Base-by-base conservation (phyloP, 345 rosid genomes). In the Alliaria petiolata region DNA sequence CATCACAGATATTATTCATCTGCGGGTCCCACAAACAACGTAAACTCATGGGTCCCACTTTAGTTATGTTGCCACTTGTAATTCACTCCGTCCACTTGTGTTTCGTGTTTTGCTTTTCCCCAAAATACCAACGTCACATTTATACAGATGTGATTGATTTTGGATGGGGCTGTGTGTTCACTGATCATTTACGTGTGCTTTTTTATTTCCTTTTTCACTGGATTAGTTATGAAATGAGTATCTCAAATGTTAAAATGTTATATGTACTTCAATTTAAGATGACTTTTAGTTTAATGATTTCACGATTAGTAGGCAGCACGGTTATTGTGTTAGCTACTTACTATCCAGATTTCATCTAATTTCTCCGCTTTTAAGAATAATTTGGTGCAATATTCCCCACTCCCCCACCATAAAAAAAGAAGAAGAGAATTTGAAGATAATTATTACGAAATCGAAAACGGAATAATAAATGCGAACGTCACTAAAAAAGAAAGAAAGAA, bases 41-140 rank as follows among this genome's bases (percentile, higher is more conserved):
- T 60, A 67, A 67, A 63, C 35, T 13, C 5, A 22, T 36, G 36
- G 75, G 75, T 38, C 60, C 75, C 75, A 46, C 25, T 13, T 49
- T 38, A 1, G 46, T 1, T 53, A 33, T 76, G 35, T 38, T 69
- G 71, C 61, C 79, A 76, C 65, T 11, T 76, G 75, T 76, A 36
- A 54, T n/a, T 69, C 51, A 62, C 52, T 53, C 46, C 30, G 10
- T 38, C 75, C 70, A 76, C 79, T 76, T 69, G 74, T 69, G 33
- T 39, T 67, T 67, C 35, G 56, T 49, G 35, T 39, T 19, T 38
- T 58, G 30, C 39, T 35, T 71, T 63, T n/a, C 46, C 15, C 54
- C 14, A 14, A 40, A 49, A 50, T 50, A 31, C 31, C 38, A 53
- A 31, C 42, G 28, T 61, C 35, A 71, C 17, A 58, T 8, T 39